These are phyloP conservation scores for Barbatosphaeria neglecta DNA, from an alignment of 495 filamentous ascomycete genomes.

Conservation along the genomic window DNA sequence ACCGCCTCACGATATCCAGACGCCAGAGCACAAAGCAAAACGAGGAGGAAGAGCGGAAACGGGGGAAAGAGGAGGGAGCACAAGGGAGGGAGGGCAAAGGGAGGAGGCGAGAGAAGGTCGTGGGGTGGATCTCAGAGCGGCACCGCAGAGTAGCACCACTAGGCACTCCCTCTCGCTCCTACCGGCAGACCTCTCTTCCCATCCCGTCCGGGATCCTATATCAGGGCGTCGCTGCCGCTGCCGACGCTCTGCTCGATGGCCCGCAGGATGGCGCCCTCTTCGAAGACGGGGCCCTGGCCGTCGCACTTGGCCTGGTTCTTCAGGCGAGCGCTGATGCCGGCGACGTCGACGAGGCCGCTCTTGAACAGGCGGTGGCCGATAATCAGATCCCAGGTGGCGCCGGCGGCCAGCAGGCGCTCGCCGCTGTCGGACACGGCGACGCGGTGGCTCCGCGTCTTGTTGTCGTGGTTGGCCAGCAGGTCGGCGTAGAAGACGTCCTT, in stretches of 20 bases:
- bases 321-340: conserved; percentile 60
- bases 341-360: conserved; percentile 74
- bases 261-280: conserved; percentile 57
- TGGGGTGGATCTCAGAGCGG: too few species aligned
- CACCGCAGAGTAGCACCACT: too few species aligned
- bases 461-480: conserved; percentile 41
- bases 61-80: too few species aligned
- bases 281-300: conserved; percentile 83
- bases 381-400: conserved; percentile 85
- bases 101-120: too few species aligned
- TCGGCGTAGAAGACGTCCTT: conserved; percentile 57
- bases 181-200: too few species aligned
- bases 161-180: too few species aligned
- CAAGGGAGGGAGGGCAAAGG: too few species aligned
- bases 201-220: too few species aligned
- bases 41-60: too few species aligned
- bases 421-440: conserved; percentile 57
- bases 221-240: conserved; percentile 60
- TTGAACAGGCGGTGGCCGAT: conserved; percentile 71
- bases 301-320: conserved; percentile 74
- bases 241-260: conserved; percentile 72
- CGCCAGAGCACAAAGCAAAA: too few species aligned
- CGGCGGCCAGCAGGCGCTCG: conserved; percentile 66
- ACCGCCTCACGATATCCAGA: too few species aligned
- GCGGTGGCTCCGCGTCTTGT: conserved; percentile 54